A percentile compares a stretch with the other conserved stretches of the same genome.
Conservation (phyloP, 345 rosid species). For the Luvunga scandens region DNA sequence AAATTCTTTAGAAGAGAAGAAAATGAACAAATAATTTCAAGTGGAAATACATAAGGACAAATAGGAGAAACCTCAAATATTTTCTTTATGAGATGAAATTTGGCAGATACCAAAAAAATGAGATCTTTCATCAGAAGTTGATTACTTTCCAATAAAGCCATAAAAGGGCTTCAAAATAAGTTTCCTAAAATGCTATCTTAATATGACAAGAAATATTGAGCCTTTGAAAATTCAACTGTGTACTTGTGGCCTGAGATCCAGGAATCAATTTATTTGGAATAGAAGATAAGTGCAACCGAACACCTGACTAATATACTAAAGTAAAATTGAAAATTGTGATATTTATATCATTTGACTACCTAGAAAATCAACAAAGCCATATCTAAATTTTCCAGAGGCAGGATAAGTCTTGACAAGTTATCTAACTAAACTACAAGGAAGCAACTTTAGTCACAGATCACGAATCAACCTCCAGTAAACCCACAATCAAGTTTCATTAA, state of each 20-base stretch:
- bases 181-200: neutral
- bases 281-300: neutral
- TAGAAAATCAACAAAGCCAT: neutral
- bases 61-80: neutral
- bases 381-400: neutral
- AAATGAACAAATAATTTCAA: neutral
- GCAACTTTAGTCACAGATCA: neutral
- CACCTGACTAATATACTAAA: neutral
- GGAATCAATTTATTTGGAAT: neutral
- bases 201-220: neutral
- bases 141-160: neutral
- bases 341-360: neutral
- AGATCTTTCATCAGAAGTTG: neutral
- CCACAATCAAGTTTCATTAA: too few species aligned
- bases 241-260: neutral
- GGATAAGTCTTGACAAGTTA: neutral
- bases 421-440: neutral
- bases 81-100: neutral
- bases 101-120: neutral
- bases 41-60: neutral
- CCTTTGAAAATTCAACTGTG: neutral
- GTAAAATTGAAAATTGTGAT: too few species aligned
- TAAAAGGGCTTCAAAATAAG: neutral
- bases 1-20: neutral
- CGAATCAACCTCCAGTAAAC: neutral